Base-by-base conservation (phyloP, 2,329 filamentous ascomycete species). In the Ophiostoma montium region DNA sequence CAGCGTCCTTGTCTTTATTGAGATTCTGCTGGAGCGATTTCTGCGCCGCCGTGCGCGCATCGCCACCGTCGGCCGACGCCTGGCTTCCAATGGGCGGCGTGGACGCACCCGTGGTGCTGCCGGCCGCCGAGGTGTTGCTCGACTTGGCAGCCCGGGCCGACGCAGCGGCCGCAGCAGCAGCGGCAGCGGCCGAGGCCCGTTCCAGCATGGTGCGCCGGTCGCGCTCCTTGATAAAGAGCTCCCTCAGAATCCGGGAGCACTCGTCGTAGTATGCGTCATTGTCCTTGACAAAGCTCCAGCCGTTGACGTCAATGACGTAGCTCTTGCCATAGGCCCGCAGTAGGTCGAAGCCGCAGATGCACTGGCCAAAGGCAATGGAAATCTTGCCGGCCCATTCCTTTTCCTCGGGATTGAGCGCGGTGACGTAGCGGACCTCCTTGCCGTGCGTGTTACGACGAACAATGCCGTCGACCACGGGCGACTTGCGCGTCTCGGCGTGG, bases 221-320 rank as follows among this genome's bases (percentile, higher is more conserved):
- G 59, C 81, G 86, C 12, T 95, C 90, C 55, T 79, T 79, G 55
- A 94, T 71, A 57, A 98, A 96, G 61, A 94, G 86, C 7, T 92
- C 82, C 60, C 82, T 86, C 47, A 98, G 69, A 45, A 96, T 95
- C 52, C 72, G 81, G 19, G 92, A 80, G 57, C 84, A 92, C 60
- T 87, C 86, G 60, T 96, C 86, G 63, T 98, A 98, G 65, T 98
- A 98, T 53, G 94, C 89, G 54, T 95, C 90, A 59, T 98, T 98
- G 63, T 98, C 94, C 64, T 98, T 98, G 63, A 98, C 92, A 60
- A 98, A 98, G 61, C 90, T 96, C 94, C 94, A 98, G 12, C 92
- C 92, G 63, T 98, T 98, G 58, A 98, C 92, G 59, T 98, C 92
- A 57, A 98, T 98, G 45, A 98, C 92, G 65, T 87, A 98, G 62